Conservation (phyloP, 2,329 filamentous ascomycete genomes). For the Aspergillus uvarum region DNA sequence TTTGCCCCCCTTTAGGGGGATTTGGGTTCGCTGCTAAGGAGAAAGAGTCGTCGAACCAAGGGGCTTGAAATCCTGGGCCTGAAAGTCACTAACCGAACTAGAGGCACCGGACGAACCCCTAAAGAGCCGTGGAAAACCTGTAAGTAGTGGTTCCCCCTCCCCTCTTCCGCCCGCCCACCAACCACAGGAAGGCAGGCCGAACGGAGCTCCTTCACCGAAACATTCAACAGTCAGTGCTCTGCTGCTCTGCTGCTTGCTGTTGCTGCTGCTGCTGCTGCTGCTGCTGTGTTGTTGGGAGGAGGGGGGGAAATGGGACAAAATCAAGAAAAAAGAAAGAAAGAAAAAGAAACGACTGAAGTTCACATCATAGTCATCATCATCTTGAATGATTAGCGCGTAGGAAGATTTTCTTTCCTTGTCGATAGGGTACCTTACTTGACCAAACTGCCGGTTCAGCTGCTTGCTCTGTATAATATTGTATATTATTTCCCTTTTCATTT, state of each 20-base stretch:
- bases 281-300: neutral
- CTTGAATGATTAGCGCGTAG: too few relatives aligned
- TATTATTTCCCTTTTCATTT: neutral
- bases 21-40: conserved; percentile 12
- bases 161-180: conserved; percentile 11
- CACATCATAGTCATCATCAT: too few relatives aligned
- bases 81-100: conserved; percentile 17
- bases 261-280: neutral
- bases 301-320: too few relatives aligned
- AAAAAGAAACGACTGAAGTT: neutral
- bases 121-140: conserved; percentile 5
- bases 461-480: too few relatives aligned
- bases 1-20: conserved; percentile 13
- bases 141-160: neutral
- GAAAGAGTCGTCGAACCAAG: conserved; percentile 18
- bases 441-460: too few relatives aligned
- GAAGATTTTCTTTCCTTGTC: too few relatives aligned
- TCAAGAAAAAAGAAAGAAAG: neutral
- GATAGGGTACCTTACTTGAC: too few relatives aligned
- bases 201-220: conserved; percentile 12
- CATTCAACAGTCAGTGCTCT: neutral
- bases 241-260: neutral
- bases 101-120: conserved; percentile 15
- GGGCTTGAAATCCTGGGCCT: conserved; percentile 15
- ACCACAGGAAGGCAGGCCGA: conserved; percentile 9